Percentiles rank a stretch among this genome's conserved stretches.
phyloP scores from a whole-genome alignment of 768 basidiomycete species.

The Podaxis rugospora region DNA sequence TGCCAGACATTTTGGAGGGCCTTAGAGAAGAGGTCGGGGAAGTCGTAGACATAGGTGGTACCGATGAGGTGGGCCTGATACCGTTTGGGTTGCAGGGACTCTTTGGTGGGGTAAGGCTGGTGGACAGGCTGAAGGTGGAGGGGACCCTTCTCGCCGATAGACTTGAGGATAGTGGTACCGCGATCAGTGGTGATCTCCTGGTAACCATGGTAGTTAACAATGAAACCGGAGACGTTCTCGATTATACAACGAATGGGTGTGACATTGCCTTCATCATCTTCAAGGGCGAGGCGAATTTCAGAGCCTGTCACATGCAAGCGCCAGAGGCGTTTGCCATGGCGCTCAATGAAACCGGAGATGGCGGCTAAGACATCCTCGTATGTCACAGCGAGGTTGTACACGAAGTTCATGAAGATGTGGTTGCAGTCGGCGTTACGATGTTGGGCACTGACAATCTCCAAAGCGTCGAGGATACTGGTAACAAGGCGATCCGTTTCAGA shows the following conservation, averaged over 20 bases:
- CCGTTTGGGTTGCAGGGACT: slow-evolving; percentile 96
- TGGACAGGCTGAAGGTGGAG: slow-evolving; percentile 94
- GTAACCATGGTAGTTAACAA: slow-evolving; percentile 97
- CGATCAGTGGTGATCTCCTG: slow-evolving; percentile 97
- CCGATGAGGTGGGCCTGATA: slow-evolving; percentile 98
- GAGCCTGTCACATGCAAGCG: slow-evolving; percentile 96
- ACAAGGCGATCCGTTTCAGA: slow-evolving; percentile 98
- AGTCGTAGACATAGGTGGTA: slow-evolving; percentile 98
- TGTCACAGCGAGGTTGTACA: slow-evolving; percentile 92
- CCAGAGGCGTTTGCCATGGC: slow-evolving; percentile 98
- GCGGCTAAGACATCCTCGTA: slow-evolving; percentile 97
- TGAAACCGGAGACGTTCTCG: slow-evolving; percentile 98
- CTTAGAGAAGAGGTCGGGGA: slow-evolving; percentile 98
- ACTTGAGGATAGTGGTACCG: slow-evolving; percentile 93
- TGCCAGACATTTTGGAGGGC: slow-evolving; percentile 92
- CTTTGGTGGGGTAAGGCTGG: slow-evolving; percentile 93
- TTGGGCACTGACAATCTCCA: slow-evolving; percentile 89
- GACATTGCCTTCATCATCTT: slow-evolving; percentile 92
- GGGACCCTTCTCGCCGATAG: slow-evolving; percentile 96
- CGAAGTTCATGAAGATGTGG: slow-evolving; percentile 98
- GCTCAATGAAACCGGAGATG: slow-evolving; percentile 98
- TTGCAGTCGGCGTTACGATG: slow-evolving; percentile 95
- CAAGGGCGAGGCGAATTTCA: slow-evolving; percentile 92
- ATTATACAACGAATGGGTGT: slow-evolving; percentile 97
- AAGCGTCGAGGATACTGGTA: slow-evolving; percentile 87